Percentiles rank a stretch among this genome's conserved stretches.
These are phyloP conservation scores for Isabelozyma pseudorhagii DNA, from an alignment of 805 yeast genomes.

Conservation along the genomic window DNA sequence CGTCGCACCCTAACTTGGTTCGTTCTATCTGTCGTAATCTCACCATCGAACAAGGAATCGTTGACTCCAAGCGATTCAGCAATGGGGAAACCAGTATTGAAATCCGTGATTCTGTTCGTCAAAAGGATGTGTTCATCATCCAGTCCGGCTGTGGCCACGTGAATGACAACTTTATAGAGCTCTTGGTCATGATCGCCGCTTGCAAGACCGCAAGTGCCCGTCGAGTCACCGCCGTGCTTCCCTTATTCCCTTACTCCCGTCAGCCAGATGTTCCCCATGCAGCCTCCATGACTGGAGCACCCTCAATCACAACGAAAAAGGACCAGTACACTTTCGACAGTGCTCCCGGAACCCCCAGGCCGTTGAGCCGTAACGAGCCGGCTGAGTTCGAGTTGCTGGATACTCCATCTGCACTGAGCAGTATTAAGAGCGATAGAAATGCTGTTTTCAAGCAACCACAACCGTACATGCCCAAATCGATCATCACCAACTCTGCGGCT, in stretches of 20 bases:
- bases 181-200: slow-evolving; percentile 82
- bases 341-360: slow-evolving; percentile 50
- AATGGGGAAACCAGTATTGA: slow-evolving; percentile 94
- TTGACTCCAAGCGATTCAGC: slow-evolving; percentile 60
- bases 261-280: slow-evolving; percentile 93
- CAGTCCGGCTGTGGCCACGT: slow-evolving; percentile 88
- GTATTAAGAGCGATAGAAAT: neutral
- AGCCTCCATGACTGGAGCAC: slow-evolving; percentile 63
- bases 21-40: slow-evolving; percentile 71
- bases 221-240: slow-evolving; percentile 86
- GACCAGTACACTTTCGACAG: slow-evolving; percentile 47
- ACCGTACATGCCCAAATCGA: slow-evolving; percentile 15
- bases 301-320: slow-evolving; percentile 36
- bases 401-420: slow-evolving; percentile 9
- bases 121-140: slow-evolving; percentile 89
- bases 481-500: slow-evolving; percentile 31
- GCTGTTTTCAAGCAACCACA: slow-evolving; percentile 8
- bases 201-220: slow-evolving; percentile 89
- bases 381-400: neutral
- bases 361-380: slow-evolving; percentile 26
- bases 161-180: slow-evolving; percentile 81
- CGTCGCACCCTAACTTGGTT: slow-evolving; percentile 80
- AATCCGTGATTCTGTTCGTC: slow-evolving; percentile 85
- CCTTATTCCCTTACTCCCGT: slow-evolving; percentile 91
- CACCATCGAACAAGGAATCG: slow-evolving; percentile 69